Evolutionary conservation across 2,329 filamentous ascomycete species (phyloP).

Genomic region (Aspergillus neoniger): DNA sequence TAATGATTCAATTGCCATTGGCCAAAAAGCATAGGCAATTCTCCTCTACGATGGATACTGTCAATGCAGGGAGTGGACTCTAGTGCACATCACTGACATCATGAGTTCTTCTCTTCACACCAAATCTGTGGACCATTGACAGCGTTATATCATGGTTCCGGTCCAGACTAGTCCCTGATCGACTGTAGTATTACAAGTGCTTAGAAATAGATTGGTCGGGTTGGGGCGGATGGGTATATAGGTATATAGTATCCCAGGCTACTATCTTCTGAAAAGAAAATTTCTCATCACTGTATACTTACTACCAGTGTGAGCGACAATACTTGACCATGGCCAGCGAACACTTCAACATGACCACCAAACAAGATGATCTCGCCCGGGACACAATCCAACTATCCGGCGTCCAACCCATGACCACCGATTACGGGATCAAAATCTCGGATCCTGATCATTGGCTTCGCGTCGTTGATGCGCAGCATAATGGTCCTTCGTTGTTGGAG

Average conservation of each 20-base stretch:
- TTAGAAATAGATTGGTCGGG: slow-evolving; percentile 1
- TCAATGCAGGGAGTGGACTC: too few relatives aligned
- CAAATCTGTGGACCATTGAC: too few relatives aligned
- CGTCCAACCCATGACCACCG: slow-evolving; percentile 66
- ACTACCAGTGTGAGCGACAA: too few relatives aligned
- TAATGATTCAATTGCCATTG: too few relatives aligned
- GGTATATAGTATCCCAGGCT: too few relatives aligned
- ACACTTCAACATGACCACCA: slow-evolving; percentile 35
- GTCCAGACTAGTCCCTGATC: not conserved
- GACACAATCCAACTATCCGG: slow-evolving; percentile 58
- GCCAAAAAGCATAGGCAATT: too few relatives aligned
- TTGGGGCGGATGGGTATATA: not conserved
- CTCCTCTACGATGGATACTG: too few relatives aligned
- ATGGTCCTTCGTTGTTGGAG: slow-evolving; percentile 69
- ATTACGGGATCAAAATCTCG: slow-evolving; percentile 72
- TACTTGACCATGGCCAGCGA: too few relatives aligned
- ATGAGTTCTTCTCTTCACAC: not conserved
- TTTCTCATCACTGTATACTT: too few relatives aligned
- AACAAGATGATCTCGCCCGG: slow-evolving; percentile 62
- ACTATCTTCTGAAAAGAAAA: too few relatives aligned
- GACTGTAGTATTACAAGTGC: not conserved
- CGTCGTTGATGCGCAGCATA: slow-evolving; percentile 61
- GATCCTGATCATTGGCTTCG: slow-evolving; percentile 79
- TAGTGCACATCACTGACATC: not conserved
- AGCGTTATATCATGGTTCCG: not conserved